Percentiles rank a stretch among this genome's conserved stretches.
phyloP scores from a whole-genome alignment of 2,329 filamentous ascomycete genomes.

The Diplodia intermedia region DNA sequence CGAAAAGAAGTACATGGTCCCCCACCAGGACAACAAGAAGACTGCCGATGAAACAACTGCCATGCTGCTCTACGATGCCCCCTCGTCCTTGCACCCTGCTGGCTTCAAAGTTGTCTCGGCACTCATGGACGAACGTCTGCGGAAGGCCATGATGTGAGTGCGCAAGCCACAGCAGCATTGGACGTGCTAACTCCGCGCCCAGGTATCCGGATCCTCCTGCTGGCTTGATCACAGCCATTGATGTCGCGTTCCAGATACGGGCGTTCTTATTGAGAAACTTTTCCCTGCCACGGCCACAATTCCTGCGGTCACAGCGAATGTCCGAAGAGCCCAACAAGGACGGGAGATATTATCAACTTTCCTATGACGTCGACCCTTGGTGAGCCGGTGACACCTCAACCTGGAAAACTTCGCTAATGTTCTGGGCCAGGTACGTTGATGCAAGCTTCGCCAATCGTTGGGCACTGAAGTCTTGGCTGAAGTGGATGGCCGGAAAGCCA shows the following conservation, averaged over 20 bases:
- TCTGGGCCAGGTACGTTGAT: conserved; percentile 51
- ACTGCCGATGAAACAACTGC: conserved; percentile 66
- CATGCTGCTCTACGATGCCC: conserved; percentile 66
- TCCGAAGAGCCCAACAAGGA: conserved; percentile 57
- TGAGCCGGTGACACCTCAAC: conserved; percentile 41
- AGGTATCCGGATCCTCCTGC: conserved; percentile 50
- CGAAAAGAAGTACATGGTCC: conserved; percentile 65
- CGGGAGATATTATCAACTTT: conserved; percentile 55
- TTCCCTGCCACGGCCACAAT: conserved; percentile 62
- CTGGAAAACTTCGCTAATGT: neutral
- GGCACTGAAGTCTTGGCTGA: conserved; percentile 63
- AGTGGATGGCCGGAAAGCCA: conserved; percentile 53
- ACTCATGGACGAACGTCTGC: conserved; percentile 69
- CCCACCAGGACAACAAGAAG: conserved; percentile 46
- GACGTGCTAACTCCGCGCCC: neutral
- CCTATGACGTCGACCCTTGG: conserved; percentile 69
- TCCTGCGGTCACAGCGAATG: conserved; percentile 39
- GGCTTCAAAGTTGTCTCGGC: conserved; percentile 61
- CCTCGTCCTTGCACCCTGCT: conserved; percentile 53
- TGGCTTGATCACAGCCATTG: conserved; percentile 50
- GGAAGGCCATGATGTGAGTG: conserved; percentile 63
- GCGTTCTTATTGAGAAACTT: conserved; percentile 65
- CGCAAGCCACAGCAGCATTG: conserved; percentile 8
- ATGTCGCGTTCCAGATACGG: conserved; percentile 59
- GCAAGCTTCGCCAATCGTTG: conserved; percentile 67